These are phyloP conservation scores for Arctostaphylos glauca DNA, from an alignment of 148 eudicot genomes.

Conservation along the genomic window DNA sequence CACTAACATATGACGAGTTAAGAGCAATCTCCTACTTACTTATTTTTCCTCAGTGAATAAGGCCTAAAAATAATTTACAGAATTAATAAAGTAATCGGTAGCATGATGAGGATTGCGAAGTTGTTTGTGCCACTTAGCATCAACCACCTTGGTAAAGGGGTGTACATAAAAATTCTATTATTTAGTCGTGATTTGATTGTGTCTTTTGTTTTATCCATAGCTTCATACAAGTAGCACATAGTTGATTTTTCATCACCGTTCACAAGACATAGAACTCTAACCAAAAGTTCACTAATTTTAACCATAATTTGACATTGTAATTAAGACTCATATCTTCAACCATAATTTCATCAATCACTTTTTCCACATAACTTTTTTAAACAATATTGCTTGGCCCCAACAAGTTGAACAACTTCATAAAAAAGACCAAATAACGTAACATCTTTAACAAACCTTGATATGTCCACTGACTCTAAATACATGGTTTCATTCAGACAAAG, in stretches of 20 bases:
- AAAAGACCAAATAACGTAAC: background rate
- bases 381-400: slow-evolving; percentile 17
- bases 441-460: slow-evolving; percentile 6
- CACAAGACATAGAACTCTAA: background rate
- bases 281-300: background rate
- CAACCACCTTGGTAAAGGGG: background rate
- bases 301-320: background rate
- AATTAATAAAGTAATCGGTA: background rate
- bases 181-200: background rate
- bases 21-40: background rate
- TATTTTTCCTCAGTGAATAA: background rate
- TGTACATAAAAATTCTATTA: no score
- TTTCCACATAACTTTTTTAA: background rate
- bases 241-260: background rate
- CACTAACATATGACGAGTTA: background rate
- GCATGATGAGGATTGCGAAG: background rate
- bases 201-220: background rate
- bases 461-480: slow-evolving; percentile 13
- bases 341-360: background rate
- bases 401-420: slow-evolving; percentile 13
- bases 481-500: background rate
- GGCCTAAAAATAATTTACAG: background rate
- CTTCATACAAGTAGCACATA: slow-evolving; percentile 6
- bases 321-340: background rate
- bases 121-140: slow-evolving; percentile 6